phyloP scores from a whole-genome alignment of 805 yeast species.

The Nakazawaea holstii region DNA sequence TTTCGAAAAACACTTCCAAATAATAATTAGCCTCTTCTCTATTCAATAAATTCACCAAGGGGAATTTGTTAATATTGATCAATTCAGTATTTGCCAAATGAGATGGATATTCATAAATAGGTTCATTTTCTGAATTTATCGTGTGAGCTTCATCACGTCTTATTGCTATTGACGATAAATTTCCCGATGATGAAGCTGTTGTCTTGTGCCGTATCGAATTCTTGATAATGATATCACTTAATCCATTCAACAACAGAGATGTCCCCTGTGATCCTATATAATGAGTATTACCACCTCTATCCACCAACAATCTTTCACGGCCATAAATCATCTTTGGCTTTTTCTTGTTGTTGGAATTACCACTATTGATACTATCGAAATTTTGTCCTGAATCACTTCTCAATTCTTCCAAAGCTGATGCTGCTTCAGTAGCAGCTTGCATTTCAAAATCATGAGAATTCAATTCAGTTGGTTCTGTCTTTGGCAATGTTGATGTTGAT shows the following conservation, averaged over 20 bases:
- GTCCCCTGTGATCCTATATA: constrained; percentile 43
- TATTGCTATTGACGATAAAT: constrained; percentile 22
- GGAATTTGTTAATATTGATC: constrained; percentile 30
- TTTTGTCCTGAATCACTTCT: too few relatives aligned
- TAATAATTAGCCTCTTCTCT: constrained; percentile 31
- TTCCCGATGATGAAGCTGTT: constrained; percentile 3
- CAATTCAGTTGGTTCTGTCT: neutral
- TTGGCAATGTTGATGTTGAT: neutral
- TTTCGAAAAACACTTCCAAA: constrained; percentile 32
- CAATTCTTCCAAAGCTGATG: constrained; percentile 4
- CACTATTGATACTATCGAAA: too few relatives aligned
- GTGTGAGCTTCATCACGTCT: constrained; percentile 28
- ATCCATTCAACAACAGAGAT: constrained; percentile 34
- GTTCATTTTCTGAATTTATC: constrained; percentile 28
- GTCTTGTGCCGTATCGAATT: constrained; percentile 20
- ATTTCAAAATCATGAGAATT: constrained; percentile 1
- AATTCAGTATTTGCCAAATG: constrained; percentile 26
- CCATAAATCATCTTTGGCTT: constrained; percentile 6
- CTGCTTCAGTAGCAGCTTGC: constrained; percentile 3
- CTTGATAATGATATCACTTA: constrained; percentile 37
- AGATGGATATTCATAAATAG: constrained; percentile 28
- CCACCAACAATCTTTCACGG: constrained; percentile 34
- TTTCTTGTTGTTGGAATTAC: too few relatives aligned
- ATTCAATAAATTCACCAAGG: constrained; percentile 28
- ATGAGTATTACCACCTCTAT: constrained; percentile 40